A percentile compares a stretch with the other conserved stretches of the same genome.
These are phyloP conservation scores for Luvunga scandens DNA, from an alignment of 345 rosid species.

Conservation along the genomic window DNA sequence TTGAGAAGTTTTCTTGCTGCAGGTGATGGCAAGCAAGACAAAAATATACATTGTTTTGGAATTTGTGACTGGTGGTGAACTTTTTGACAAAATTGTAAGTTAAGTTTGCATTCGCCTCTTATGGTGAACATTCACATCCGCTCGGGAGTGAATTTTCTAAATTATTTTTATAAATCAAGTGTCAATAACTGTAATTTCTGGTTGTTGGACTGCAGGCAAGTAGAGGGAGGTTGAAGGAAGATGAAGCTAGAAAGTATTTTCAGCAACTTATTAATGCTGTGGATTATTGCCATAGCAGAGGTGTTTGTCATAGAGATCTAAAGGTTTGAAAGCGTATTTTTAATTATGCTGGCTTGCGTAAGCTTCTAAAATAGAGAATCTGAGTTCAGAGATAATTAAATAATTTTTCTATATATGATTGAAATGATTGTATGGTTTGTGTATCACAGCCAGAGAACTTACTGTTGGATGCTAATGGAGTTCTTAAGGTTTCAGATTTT, in stretches of 20 bases:
- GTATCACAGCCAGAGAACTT: slow-evolving; percentile 89
- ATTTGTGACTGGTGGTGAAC: slow-evolving; percentile 96
- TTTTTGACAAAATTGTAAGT: slow-evolving; percentile 95
- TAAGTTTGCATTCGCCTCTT: slow-evolving; percentile 1
- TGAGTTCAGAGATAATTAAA: slow-evolving; percentile 1
- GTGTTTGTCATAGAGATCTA: slow-evolving; percentile 91
- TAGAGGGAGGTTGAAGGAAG: slow-evolving; percentile 91
- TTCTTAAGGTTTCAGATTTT: slow-evolving; percentile 92
- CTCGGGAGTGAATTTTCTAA: not conserved
- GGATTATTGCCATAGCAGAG: slow-evolving; percentile 95
- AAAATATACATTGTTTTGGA: slow-evolving; percentile 92
- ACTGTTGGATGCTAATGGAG: slow-evolving; percentile 82
- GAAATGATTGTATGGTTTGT: slow-evolving; percentile 11
- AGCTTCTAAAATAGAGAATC: not conserved
- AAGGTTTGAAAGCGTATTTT: slow-evolving; percentile 49
- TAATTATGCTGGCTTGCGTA: not conserved
- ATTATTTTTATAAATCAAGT: not conserved
- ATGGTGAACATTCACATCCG: not conserved
- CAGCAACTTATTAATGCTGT: slow-evolving; percentile 98
- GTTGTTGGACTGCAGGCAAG: slow-evolving; percentile 52
- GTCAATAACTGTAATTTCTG: not conserved
- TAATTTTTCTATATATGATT: slow-evolving; percentile 3
- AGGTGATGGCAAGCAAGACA: slow-evolving; percentile 99
- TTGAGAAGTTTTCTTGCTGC: slow-evolving; percentile 20
- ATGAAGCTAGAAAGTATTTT: slow-evolving; percentile 88